A percentile compares a stretch with the other conserved stretches of the same genome.
These are phyloP conservation scores for Pleurotus tuber-regium DNA, from an alignment of 768 basidiomycete species.

Conservation along the genomic window DNA sequence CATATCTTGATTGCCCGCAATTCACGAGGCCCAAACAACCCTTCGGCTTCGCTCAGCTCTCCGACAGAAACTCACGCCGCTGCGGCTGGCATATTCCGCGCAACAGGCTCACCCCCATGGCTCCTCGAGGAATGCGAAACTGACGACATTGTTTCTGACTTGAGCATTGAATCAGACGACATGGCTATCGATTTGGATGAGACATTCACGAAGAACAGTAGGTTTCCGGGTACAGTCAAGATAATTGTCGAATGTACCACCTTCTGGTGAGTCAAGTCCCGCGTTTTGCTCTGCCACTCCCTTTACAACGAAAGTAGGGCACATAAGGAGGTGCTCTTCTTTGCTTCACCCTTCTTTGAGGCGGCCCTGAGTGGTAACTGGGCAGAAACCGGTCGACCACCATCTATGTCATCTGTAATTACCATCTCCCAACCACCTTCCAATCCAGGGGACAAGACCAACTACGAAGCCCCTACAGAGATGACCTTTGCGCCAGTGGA, in stretches of 20 bases:
- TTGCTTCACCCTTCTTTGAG: slow-evolving; percentile 94
- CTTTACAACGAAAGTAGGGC: slow-evolving; percentile 47
- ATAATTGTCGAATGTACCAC: slow-evolving; percentile 86
- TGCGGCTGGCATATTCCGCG: slow-evolving; percentile 79
- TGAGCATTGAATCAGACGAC: slow-evolving; percentile 62
- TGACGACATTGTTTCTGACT: slow-evolving; percentile 67
- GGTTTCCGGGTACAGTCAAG: slow-evolving; percentile 85
- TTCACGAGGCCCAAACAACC: slow-evolving; percentile 72
- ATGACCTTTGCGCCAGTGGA: slow-evolving; percentile 63
- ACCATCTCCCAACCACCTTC: slow-evolving; percentile 77
- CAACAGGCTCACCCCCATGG: slow-evolving; percentile 79
- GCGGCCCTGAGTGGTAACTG: slow-evolving; percentile 88
- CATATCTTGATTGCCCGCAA: slow-evolving; percentile 89
- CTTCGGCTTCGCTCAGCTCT: slow-evolving; percentile 77
- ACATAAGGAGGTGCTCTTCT: slow-evolving; percentile 88
- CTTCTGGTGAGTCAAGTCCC: slow-evolving; percentile 83
- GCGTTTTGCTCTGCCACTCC: too few relatives aligned
- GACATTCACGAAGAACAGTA: slow-evolving; percentile 65
- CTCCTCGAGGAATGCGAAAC: slow-evolving; percentile 72
- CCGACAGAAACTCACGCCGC: slow-evolving; percentile 89
- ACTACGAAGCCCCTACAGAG: slow-evolving; percentile 42
- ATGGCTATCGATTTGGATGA: slow-evolving; percentile 78
- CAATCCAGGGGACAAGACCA: slow-evolving; percentile 48
- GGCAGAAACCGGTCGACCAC: slow-evolving; percentile 84
- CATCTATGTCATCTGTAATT: slow-evolving; percentile 78